These are phyloP conservation scores for Phaeosphaeriaceae sp. DNA, from an alignment of 2,329 filamentous ascomycete genomes.

Conservation along the genomic window DNA sequence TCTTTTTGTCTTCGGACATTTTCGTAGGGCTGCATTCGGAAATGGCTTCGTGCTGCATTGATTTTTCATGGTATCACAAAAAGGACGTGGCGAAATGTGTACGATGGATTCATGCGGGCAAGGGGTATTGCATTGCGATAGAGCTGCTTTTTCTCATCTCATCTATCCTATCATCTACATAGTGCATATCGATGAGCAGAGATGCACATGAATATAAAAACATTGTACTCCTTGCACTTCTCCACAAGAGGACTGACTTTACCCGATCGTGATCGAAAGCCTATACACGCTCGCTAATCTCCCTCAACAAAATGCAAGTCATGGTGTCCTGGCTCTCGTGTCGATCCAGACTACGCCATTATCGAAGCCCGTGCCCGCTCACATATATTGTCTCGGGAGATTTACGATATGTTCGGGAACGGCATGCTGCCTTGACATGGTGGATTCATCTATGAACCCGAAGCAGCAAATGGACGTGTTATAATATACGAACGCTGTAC, in stretches of 20 bases:
- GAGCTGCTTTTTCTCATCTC: not conserved
- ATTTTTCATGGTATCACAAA: constrained; percentile 5
- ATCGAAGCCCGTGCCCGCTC: not conserved
- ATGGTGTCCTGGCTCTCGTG: not conserved
- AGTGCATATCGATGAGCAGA: constrained; percentile 4
- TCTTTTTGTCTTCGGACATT: constrained; percentile 23
- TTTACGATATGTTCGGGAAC: not conserved
- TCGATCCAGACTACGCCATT: not conserved
- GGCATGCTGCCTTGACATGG: not conserved
- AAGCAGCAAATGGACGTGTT: not conserved
- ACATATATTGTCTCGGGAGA: not conserved
- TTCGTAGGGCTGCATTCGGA: constrained; percentile 17
- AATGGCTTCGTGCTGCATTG: not conserved
- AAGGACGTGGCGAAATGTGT: constrained; percentile 20
- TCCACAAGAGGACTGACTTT: not conserved
- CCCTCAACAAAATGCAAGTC: not conserved
- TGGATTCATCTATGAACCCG: not conserved
- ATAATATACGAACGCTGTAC: not conserved
- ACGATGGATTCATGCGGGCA: constrained; percentile 10
- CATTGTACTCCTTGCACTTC: not conserved
- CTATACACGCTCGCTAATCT: not conserved
- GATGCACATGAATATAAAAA: not conserved
- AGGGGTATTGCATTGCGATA: constrained; percentile 1
- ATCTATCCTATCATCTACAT: constrained; percentile 4
- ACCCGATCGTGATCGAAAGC: not conserved